Percentiles rank a stretch among this genome's conserved stretches.
Conservation (phyloP, 129 eudicot genomes). For the Lonicera japonica region DNA sequence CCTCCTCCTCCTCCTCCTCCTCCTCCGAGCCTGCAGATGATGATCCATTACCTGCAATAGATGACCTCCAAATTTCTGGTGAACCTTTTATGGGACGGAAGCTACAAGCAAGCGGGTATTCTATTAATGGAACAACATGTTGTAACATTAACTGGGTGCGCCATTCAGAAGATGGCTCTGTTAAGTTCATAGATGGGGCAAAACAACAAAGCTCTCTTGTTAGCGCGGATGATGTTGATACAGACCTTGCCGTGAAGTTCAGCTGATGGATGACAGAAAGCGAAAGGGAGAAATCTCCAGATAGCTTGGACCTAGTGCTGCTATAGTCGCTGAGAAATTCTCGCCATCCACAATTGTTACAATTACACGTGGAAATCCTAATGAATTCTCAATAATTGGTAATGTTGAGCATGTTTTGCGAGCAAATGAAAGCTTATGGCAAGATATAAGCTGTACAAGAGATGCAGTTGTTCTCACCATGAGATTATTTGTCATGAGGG, state of each 20-base stretch:
- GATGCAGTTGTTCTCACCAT: too few species aligned
- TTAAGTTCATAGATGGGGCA: conserved; percentile 45
- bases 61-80: conserved; percentile 43
- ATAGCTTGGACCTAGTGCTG: conserved; percentile 23
- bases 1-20: too few species aligned
- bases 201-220: conserved; percentile 32
- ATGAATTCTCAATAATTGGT: too few species aligned
- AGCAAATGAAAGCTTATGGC: too few species aligned
- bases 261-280: conserved; percentile 53
- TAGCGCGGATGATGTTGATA: conserved; percentile 52
- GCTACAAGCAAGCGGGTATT: conserved; percentile 41
- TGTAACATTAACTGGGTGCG: conserved; percentile 56
- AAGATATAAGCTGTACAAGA: too few species aligned
- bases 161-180: conserved; percentile 40
- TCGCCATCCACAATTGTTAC: too few species aligned
- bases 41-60: too few species aligned
- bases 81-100: conserved; percentile 50
- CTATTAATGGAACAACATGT: conserved; percentile 36
- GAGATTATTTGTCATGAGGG: too few species aligned
- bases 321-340: too few species aligned
- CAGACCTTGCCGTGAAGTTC: conserved; percentile 44
- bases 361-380: too few species aligned
- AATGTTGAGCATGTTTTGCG: too few species aligned
- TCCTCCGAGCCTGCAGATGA: conserved; percentile 40
- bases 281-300: conserved; percentile 39